phyloP scores from a whole-genome alignment of 257 asterid genomes.

The Sherardia arvensis region DNA sequence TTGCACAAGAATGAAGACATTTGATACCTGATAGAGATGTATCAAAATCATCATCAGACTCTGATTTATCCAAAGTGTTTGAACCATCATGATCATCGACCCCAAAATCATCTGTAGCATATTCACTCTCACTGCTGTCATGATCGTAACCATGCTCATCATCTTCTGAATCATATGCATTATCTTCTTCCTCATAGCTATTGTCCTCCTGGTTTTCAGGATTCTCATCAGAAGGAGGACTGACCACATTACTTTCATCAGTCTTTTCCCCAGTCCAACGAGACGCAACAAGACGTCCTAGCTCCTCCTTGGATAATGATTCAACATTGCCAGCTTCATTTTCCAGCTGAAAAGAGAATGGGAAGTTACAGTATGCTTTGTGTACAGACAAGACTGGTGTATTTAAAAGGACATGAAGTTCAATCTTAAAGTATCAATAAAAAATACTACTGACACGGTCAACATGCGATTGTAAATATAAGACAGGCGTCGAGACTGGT shows the following conservation, averaged over 20 bases:
- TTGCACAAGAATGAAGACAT: conserved; percentile 11
- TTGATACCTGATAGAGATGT: conserved; percentile 52
- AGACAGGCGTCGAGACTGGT: too few relatives aligned
- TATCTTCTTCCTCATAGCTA: conserved; percentile 45
- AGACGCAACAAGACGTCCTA: conserved; percentile 87
- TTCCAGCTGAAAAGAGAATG: conserved; percentile 41
- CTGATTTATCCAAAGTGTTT: conserved; percentile 42
- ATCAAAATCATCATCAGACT: conserved; percentile 75
- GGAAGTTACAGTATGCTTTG: neutral
- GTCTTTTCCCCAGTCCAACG: conserved; percentile 86
- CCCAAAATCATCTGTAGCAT: conserved; percentile 46
- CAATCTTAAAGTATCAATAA: neutral
- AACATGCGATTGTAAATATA: too few relatives aligned
- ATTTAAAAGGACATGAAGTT: neutral
- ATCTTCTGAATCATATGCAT: conserved; percentile 60
- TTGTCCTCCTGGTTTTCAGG: conserved; percentile 42
- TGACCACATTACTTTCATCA: conserved; percentile 41
- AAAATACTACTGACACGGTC: neutral
- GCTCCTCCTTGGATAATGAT: conserved; percentile 82
- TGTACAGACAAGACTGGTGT: neutral
- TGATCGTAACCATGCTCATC: conserved; percentile 53
- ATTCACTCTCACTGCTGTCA: conserved; percentile 54
- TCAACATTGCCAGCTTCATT: conserved; percentile 36
- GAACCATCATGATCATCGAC: conserved; percentile 55
- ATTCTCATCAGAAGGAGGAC: conserved; percentile 33